These are phyloP conservation scores for Hypseocharis bilobata DNA, from an alignment of 441 rosid species.

Conservation along the genomic window DNA sequence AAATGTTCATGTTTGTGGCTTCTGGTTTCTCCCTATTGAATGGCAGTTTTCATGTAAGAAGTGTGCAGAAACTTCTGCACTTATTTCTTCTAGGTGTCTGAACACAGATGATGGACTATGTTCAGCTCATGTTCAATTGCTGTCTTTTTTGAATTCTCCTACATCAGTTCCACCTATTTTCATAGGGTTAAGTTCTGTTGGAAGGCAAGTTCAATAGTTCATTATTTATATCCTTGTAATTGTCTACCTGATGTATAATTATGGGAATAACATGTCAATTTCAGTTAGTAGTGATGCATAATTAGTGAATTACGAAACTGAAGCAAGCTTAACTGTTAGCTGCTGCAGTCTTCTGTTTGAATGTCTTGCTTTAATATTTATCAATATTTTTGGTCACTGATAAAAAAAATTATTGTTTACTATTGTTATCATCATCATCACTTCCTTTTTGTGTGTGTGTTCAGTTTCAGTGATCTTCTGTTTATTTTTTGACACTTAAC, in stretches of 20 bases:
- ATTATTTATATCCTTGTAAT: background rate
- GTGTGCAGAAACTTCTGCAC: conserved; percentile 41
- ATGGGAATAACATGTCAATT: background rate
- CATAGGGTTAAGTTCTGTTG: conserved; percentile 67
- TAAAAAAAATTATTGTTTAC: too few relatives aligned
- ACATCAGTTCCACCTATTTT: conserved; percentile 49
- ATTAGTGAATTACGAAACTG: background rate
- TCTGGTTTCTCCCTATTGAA: conserved; percentile 72
- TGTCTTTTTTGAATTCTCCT: conserved; percentile 36
- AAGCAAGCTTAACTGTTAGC: background rate
- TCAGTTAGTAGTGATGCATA: conserved; percentile 6
- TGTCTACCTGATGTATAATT: background rate
- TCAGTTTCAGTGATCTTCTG: background rate
- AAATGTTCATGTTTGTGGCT: conserved; percentile 62
- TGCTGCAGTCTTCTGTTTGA: background rate
- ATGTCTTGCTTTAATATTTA: background rate
- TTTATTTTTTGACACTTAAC: conserved; percentile 3
- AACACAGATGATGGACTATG: conserved; percentile 35
- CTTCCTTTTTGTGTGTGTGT: background rate
- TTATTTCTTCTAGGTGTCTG: conserved; percentile 21
- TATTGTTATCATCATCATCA: background rate
- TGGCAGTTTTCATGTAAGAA: conserved; percentile 80
- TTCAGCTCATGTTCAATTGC: conserved; percentile 47
- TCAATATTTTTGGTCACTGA: too few relatives aligned
- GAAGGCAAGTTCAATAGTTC: conserved; percentile 64